Percentiles rank a stretch among this genome's conserved stretches.
Evolutionary conservation across 139 green algal genomes (phyloP).

Genomic region (Tetraselmis chui): DNA sequence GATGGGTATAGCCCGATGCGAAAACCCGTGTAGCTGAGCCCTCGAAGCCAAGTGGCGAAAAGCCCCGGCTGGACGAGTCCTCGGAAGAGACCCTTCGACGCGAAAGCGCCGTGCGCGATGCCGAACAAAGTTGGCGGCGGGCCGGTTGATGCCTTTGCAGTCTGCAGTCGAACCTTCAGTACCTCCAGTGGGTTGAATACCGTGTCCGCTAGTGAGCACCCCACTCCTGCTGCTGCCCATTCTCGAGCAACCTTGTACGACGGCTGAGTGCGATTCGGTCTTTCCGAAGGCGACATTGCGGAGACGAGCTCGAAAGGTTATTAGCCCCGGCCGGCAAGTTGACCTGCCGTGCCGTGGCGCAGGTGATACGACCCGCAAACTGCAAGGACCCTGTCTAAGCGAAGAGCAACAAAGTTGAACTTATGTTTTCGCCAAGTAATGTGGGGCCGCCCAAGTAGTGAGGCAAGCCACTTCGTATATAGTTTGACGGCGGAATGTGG

Average conservation of each 20-base stretch:
- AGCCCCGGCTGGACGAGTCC: conserved; percentile 15
- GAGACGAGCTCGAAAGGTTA: too few relatives aligned
- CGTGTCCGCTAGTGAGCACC: conserved; percentile 17
- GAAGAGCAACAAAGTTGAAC: too few relatives aligned
- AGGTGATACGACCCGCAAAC: too few relatives aligned
- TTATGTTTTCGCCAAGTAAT: too few relatives aligned
- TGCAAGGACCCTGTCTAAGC: too few relatives aligned
- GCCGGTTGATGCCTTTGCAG: neutral
- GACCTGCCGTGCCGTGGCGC: too few relatives aligned
- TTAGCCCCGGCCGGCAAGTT: too few relatives aligned
- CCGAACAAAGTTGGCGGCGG: neutral
- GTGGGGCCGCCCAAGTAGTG: too few relatives aligned
- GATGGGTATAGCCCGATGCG: conserved; percentile 21
- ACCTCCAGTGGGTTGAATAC: conserved; percentile 21
- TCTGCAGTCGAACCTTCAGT: conserved; percentile 15
- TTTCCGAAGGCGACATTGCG: too few relatives aligned
- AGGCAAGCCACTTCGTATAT: too few relatives aligned
- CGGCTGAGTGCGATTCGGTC: too few relatives aligned
- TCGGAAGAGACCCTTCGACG: neutral
- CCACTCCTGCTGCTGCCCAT: conserved; percentile 14
- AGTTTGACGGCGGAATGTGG: too few relatives aligned
- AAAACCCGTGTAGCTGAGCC: conserved; percentile 20
- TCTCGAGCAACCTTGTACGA: conserved; percentile 7
- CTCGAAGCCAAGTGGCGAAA: conserved; percentile 14
- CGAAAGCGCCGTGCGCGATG: neutral